These are phyloP conservation scores for Amanita polypyramis DNA, from an alignment of 768 basidiomycete species.

Conservation along the genomic window DNA sequence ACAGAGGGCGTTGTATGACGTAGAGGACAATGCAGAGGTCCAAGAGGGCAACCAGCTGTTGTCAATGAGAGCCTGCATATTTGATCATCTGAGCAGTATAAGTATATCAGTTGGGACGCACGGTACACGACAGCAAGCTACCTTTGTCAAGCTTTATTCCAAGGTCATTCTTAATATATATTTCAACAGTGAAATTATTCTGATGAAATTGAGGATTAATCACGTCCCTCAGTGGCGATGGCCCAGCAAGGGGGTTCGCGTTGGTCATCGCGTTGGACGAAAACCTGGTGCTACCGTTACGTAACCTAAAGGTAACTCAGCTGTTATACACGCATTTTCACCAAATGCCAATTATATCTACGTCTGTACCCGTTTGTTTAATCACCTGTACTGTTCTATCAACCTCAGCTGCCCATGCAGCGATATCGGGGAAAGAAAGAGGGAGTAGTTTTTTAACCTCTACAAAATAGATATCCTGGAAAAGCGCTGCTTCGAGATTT, in stretches of 20 bases:
- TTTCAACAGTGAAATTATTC: constrained; percentile 77
- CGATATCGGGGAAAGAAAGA: not conserved
- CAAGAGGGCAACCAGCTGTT: constrained; percentile 80
- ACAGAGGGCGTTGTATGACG: constrained; percentile 85
- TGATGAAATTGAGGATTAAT: constrained; percentile 91
- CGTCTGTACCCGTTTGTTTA: constrained; percentile 22
- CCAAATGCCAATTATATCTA: constrained; percentile 40
- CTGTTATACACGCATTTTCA: too few species aligned
- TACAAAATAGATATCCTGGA: constrained; percentile 54
- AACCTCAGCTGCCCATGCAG: constrained; percentile 8
- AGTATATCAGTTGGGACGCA: not conserved
- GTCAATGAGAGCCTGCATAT: constrained; percentile 84
- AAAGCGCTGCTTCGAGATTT: constrained; percentile 30
- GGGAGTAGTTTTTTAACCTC: constrained; percentile 34
- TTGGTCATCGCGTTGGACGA: constrained; percentile 19
- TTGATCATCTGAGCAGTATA: constrained; percentile 61
- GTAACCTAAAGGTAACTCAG: too few species aligned
- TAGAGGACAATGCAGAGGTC: constrained; percentile 84
- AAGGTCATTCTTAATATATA: constrained; percentile 71
- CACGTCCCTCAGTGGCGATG: constrained; percentile 54
- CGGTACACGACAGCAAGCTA: constrained; percentile 19
- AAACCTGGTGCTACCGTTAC: not conserved
- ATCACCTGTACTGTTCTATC: constrained; percentile 16
- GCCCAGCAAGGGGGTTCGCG: constrained; percentile 43
- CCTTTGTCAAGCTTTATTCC: constrained; percentile 90